These are phyloP conservation scores for Penicillium manginii DNA, from an alignment of 495 filamentous ascomycete genomes.

Conservation along the genomic window DNA sequence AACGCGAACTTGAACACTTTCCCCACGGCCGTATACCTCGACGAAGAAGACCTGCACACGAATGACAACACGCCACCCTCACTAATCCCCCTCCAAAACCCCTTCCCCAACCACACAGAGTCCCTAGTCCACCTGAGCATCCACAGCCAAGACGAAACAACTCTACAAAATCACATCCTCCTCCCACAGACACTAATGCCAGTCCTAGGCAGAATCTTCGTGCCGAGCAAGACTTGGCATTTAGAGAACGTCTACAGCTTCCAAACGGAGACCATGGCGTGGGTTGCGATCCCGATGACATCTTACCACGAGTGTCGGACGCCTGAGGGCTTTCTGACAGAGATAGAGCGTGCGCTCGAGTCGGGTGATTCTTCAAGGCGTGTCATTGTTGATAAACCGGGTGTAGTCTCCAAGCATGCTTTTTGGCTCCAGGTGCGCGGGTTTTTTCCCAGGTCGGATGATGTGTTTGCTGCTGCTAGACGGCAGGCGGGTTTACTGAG, in stretches of 20 bases:
- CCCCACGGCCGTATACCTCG: not conserved
- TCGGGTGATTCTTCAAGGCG: no score
- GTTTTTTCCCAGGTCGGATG: not conserved
- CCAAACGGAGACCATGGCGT: not conserved
- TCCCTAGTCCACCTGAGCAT: not conserved
- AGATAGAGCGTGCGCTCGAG: not conserved
- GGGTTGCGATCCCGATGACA: not conserved
- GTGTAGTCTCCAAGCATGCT: not conserved
- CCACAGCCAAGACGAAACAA: not conserved
- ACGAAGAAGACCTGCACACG: not conserved
- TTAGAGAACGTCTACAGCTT: not conserved
- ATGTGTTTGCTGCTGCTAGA: constrained; percentile 1
- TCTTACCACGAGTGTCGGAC: not conserved
- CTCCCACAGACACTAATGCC: constrained; percentile 1
- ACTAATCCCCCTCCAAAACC: not conserved
- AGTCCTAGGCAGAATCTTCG: not conserved
- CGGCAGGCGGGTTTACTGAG: not conserved
- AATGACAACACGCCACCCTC: not conserved
- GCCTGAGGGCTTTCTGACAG: not conserved
- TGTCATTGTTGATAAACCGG: not conserved
- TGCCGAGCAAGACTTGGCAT: not conserved
- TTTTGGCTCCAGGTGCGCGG: constrained; percentile 1
- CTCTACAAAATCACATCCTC: not conserved
- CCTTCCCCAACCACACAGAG: not conserved
- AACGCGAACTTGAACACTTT: no score